Evolutionary conservation across 1,284 basidiomycete genomes (phyloP).

Genomic region (Schizopora paradoxa): DNA sequence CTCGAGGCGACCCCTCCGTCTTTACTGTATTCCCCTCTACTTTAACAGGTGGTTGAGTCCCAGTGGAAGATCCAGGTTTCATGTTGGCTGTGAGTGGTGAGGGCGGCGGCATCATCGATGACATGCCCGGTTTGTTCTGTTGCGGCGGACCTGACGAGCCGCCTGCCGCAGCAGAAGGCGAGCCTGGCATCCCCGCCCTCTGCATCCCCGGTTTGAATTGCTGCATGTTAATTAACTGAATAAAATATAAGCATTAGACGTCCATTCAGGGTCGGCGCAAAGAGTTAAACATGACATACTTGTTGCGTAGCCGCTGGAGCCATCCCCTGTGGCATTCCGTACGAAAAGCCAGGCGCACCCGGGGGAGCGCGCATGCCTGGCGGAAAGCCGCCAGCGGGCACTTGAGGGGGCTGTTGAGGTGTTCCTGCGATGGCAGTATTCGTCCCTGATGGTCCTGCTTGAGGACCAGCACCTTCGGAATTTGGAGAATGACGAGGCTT

Average conservation of each 20-base stretch:
- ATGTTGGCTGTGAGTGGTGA: slow-evolving; percentile 10
- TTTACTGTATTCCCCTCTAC: slow-evolving; percentile 3
- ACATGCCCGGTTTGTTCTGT: slow-evolving; percentile 8
- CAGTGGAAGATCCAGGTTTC: neutral
- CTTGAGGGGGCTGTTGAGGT: slow-evolving; percentile 1
- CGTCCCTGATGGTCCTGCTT: slow-evolving; percentile 2
- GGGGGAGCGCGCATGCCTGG: neutral
- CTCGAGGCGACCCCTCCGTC: slow-evolving; percentile 10
- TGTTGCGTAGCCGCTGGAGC: slow-evolving; percentile 7
- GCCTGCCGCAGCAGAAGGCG: neutral
- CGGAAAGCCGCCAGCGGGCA: neutral
- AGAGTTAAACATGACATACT: slow-evolving; percentile 4
- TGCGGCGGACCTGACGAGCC: neutral
- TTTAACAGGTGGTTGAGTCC: slow-evolving; percentile 1
- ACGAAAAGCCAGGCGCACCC: slow-evolving; percentile 3
- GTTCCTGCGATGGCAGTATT: neutral
- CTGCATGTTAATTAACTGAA: no score
- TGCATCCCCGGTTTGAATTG: no score
- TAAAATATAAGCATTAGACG: no score
- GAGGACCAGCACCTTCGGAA: neutral
- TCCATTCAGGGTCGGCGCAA: slow-evolving; percentile 3
- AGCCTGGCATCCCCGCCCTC: no score
- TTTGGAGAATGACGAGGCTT: slow-evolving; percentile 11
- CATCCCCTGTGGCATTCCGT: slow-evolving; percentile 9
- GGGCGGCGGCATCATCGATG: slow-evolving; percentile 12